Percentiles rank a stretch among this genome's conserved stretches.
These are phyloP conservation scores for Cryptomeria japonica DNA, from an alignment of 75 land plant genomes.

Conservation along the genomic window DNA sequence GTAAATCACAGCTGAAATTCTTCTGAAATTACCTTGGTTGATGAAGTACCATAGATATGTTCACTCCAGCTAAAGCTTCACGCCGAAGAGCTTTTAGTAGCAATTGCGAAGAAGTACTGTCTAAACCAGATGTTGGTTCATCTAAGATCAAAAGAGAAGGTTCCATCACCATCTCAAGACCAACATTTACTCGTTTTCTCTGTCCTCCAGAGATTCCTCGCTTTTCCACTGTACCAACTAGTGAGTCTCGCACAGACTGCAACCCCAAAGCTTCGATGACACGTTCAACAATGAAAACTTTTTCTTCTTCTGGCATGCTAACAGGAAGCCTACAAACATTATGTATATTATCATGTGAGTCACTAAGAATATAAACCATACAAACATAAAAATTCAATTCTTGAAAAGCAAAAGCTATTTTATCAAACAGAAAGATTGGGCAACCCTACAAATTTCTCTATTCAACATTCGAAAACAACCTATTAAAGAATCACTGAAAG, in stretches of 20 bases:
- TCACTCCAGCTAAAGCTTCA: conserved; percentile 93
- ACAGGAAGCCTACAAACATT: conserved; percentile 65
- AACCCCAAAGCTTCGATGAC: conserved; percentile 90
- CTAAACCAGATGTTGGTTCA: conserved; percentile 98
- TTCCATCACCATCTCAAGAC: conserved; percentile 96
- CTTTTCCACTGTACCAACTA: conserved; percentile 95
- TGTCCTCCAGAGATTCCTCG: conserved; percentile 99
- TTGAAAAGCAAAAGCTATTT: neutral
- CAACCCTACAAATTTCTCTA: neutral
- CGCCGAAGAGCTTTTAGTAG: conserved; percentile 88
- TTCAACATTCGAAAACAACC: neutral
- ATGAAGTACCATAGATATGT: conserved; percentile 92
- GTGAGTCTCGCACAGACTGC: conserved; percentile 74
- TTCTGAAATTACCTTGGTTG: conserved; percentile 76
- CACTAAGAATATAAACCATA: neutral
- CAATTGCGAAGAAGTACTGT: conserved; percentile 93
- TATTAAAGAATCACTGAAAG: conserved; percentile 1
- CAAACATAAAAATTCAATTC: neutral
- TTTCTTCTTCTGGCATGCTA: conserved; percentile 67
- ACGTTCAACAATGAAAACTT: conserved; percentile 92
- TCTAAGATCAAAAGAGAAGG: conserved; percentile 93
- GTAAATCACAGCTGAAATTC: neutral
- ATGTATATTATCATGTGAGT: neutral
- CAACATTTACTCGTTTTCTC: conserved; percentile 96
- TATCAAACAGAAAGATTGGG: neutral